Evolutionary conservation across 1,139 yeast genomes (phyloP), one percentile per base, ranked within the genome.

Genomic region (Torulaspora pretoriensis): DNA sequence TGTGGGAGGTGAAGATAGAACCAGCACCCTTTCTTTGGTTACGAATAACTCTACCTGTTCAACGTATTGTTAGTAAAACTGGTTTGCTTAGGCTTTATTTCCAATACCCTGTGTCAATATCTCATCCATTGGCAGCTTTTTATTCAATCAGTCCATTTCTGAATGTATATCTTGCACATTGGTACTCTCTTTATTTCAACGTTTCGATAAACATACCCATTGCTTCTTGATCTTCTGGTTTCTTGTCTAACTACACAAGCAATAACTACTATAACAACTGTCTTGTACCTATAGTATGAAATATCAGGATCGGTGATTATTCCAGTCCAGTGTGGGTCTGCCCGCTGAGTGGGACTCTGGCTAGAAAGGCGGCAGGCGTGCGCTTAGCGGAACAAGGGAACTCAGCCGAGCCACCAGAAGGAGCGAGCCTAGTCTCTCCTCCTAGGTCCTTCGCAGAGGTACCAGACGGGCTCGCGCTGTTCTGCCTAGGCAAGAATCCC

Each of bases 21-120:
- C 98, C 98, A 78, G 97, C 97, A 84, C 97, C 97, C 81, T 94
- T 94, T 88, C 99, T 90, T 86, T 94, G 98, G 84, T 94, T 92
- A 81, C 98, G 95, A 82, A 94, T 94, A 80, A 94, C 99, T 85
- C 98, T 92, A 87, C 98, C 97, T 84, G 71, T 42, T 44, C 29
- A 29, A 39, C 19, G 26, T 26, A 35, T 39, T 48, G 54, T 55
- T 51, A 57, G 55, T 53, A 51, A 42, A 49, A 33, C 31, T 26
- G 38, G 14, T 23, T 28, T 10, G 17, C 14, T 27, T 25, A 23
- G 8, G n/a, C n/a, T 6, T 27, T 14, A 27, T 16, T 27, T 31
- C 38, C 23, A 16, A 33, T 12, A 31, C 29, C 29, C 13, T 26
- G 29, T 13, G 29, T 6, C 29, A 31, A 31, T 29, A 14, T 29